phyloP scores from a whole-genome alignment of 306 rosid species.

The Cicer chorassanicum region DNA sequence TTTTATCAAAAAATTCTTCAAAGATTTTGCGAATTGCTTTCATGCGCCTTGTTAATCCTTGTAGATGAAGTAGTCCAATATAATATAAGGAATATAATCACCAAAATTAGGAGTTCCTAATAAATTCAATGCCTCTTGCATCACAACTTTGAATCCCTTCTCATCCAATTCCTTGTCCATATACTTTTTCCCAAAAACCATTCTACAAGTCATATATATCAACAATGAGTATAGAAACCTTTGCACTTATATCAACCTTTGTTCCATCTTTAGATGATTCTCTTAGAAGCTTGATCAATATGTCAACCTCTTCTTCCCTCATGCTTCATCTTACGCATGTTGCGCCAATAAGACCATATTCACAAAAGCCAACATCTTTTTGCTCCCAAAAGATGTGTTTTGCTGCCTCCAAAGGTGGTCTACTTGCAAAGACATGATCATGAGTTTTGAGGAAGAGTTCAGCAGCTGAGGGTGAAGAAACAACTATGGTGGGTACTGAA shows the following conservation, averaged over 20 bases:
- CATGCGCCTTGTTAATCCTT: too few relatives aligned
- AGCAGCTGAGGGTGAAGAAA: too few relatives aligned
- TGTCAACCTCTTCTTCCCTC: conserved; percentile 61
- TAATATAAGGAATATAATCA: too few relatives aligned
- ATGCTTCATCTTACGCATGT: conserved; percentile 59
- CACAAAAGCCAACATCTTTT: conserved; percentile 16
- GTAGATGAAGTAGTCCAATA: conserved; percentile 63
- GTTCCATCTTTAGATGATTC: conserved; percentile 44
- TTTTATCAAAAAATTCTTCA: too few relatives aligned
- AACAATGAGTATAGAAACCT: conserved; percentile 42
- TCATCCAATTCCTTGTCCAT: conserved; percentile 41
- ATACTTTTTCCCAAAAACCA: conserved; percentile 67
- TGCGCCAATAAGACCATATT: conserved; percentile 73
- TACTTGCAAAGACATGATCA: too few relatives aligned
- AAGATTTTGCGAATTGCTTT: too few relatives aligned
- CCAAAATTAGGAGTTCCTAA: too few relatives aligned
- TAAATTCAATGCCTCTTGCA: conserved; percentile 49
- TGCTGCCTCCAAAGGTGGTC: too few relatives aligned
- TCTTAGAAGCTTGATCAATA: conserved; percentile 43
- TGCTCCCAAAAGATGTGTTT: too few relatives aligned
- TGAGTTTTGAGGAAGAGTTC: too few relatives aligned
- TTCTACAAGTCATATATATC: conserved; percentile 48
- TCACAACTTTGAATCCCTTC: conserved; percentile 53
- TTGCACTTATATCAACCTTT: conserved; percentile 55
- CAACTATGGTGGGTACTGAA: too few relatives aligned